Evolutionary conservation across 2,329 filamentous ascomycete genomes (phyloP).

Genomic region (Diaporthe destruens): DNA sequence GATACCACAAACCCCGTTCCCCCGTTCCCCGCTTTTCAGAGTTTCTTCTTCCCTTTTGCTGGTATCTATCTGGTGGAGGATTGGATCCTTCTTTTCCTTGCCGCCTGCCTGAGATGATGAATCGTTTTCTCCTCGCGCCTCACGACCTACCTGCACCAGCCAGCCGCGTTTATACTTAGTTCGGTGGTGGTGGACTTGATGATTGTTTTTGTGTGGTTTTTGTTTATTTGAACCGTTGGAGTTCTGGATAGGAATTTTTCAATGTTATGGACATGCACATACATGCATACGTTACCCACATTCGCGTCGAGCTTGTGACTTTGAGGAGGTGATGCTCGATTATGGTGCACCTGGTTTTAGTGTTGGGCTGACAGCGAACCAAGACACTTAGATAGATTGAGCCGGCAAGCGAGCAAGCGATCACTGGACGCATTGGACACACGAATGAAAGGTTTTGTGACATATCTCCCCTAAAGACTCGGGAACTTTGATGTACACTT

Average conservation of each 20-base stretch:
- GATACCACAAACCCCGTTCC: conserved; percentile 38
- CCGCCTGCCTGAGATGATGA: not conserved
- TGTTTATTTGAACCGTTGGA: not conserved
- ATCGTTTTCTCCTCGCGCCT: conserved; percentile 45
- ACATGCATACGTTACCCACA: not conserved
- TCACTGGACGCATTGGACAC: no score
- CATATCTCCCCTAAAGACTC: no score
- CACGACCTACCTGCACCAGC: conserved; percentile 7
- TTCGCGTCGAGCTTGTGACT: not conserved
- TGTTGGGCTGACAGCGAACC: no score
- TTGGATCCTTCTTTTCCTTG: not conserved
- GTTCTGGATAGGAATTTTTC: conserved; percentile 26
- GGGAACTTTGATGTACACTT: no score
- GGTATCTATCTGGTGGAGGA: not conserved
- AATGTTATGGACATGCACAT: conserved; percentile 20
- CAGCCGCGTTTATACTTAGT: conserved; percentile 10
- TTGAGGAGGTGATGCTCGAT: no score
- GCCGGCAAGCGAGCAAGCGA: no score
- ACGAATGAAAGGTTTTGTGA: no score
- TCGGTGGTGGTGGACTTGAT: conserved; percentile 12
- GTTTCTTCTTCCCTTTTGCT: not conserved
- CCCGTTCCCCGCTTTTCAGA: no score
- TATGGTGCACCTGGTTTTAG: no score
- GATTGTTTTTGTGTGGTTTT: not conserved
- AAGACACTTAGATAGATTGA: no score